Conservation (phyloP, 352 stramenopile genomes). For the Pythium inflatum region DNA sequence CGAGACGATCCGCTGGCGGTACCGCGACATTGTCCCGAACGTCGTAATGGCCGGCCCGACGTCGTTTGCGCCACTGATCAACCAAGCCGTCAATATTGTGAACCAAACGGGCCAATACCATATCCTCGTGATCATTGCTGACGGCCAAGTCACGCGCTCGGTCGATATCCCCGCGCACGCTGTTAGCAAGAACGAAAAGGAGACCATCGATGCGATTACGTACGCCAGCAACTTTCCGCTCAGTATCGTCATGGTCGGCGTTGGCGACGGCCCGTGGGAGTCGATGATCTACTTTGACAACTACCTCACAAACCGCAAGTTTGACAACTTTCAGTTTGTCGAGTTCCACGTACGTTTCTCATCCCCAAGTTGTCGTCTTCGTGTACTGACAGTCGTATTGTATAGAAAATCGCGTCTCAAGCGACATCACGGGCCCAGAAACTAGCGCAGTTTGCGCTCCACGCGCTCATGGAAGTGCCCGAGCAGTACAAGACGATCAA, state of each 20-base stretch:
- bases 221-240: slow-evolving; percentile 80
- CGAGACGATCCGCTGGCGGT: slow-evolving; percentile 68
- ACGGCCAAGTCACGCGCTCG: slow-evolving; percentile 85
- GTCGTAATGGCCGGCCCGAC: slow-evolving; percentile 83
- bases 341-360: slow-evolving; percentile 62
- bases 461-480: slow-evolving; percentile 86
- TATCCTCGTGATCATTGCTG: slow-evolving; percentile 89
- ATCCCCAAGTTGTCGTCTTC: not conserved
- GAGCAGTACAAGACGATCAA: slow-evolving; percentile 84
- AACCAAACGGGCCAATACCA: slow-evolving; percentile 81
- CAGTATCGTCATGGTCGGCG: slow-evolving; percentile 81
- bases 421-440: slow-evolving; percentile 40
- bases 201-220: slow-evolving; percentile 87
- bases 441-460: slow-evolving; percentile 77
- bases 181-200: slow-evolving; percentile 85
- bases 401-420: slow-evolving; percentile 58
- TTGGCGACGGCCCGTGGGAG: slow-evolving; percentile 83
- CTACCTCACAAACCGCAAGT: slow-evolving; percentile 74
- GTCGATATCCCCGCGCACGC: slow-evolving; percentile 75
- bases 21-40: slow-evolving; percentile 70
- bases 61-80: slow-evolving; percentile 87
- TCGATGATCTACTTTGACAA: slow-evolving; percentile 84
- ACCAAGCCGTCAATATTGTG: slow-evolving; percentile 80
- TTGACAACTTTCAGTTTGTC: slow-evolving; percentile 91
- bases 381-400: not conserved